Base-by-base conservation (phyloP, 2,329 filamentous ascomycete genomes). In the Ceratocystis cacaofunesta region DNA sequence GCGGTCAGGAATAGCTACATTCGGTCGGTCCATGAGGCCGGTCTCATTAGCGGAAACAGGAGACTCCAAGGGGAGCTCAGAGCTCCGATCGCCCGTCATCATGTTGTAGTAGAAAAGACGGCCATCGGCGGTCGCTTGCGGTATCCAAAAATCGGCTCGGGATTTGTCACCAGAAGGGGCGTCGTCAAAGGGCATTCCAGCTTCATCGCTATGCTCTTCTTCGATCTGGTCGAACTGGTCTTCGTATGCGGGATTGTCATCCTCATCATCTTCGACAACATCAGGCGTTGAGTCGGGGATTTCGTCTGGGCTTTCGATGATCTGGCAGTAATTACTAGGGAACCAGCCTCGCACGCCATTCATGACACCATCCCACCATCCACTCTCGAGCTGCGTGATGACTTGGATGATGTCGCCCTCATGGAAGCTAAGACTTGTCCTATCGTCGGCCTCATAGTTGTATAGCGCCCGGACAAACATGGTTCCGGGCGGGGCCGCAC, bases 281-380 rank as follows among this genome's bases (percentile, higher is more conserved):
- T 74, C 79, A 70, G 81, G 83, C 63, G 82, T 80, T 15, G 81
- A 77, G 64, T 89, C 85, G 52, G 83, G 81, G 36, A 87, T 79
- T 68, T 95, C 89, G 70, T 90, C 87, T 62, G 87, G 82, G 70
- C 85, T 86, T 67, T 85, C 83, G 71, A 97, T 88, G 69, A 94
- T 85, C 70, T 90, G 86, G 78, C 94, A 97, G 78, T 99, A 99
- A 76, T 99, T 99, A 80, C 92, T 97, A 46, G 94, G 94, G 75
- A 99, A 99, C 94, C 94, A 99, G 74, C 94, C 94, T 73, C 94
- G 87, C 70, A 96, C 89, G 67, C 92, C 90, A 72, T 96, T 94
- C 74, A 99, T 96, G 65, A 99, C 90, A 61, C 94, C 94, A 77
- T 99, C 94, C 94, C 94, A 99, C 94, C 94, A 99, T 66, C 94